A percentile compares a stretch with the other conserved stretches of the same genome.
These are phyloP conservation scores for Xylaria venustula DNA, from an alignment of 495 filamentous ascomycete species.

Conservation along the genomic window DNA sequence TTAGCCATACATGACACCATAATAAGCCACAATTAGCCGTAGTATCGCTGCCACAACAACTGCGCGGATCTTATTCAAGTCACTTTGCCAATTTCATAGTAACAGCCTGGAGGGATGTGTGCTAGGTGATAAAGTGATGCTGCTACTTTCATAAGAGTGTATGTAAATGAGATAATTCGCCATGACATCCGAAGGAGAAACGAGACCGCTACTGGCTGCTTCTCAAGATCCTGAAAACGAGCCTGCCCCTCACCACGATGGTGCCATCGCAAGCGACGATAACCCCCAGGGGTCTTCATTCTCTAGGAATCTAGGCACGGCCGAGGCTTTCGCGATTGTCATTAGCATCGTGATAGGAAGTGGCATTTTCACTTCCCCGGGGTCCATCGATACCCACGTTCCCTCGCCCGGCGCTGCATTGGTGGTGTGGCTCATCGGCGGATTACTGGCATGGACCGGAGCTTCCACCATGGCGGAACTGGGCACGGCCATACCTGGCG, in stretches of 20 bases:
- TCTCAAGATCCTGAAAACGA: conserved; percentile 9
- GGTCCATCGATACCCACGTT: conserved; percentile 55
- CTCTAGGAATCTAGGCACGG: conserved; percentile 44
- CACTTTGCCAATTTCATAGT: not conserved
- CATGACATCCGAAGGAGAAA: conserved; percentile 20
- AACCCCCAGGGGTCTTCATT: conserved; percentile 34
- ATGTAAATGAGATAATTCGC: not conserved
- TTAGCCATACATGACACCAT: conserved; percentile 1
- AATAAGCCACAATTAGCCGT: conserved; percentile 2
- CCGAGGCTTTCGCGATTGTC: conserved; percentile 54
- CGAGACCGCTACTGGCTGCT: conserved; percentile 30
- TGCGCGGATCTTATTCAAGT: not conserved
- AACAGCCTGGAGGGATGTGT: too few relatives aligned
- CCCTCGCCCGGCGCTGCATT: conserved; percentile 53
- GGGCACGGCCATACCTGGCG: conserved; percentile 51
- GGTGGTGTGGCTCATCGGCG: conserved; percentile 52
- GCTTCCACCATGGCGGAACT: conserved; percentile 55
- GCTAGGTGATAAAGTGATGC: not conserved
- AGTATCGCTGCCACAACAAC: not conserved
- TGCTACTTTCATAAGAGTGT: not conserved
- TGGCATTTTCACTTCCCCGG: conserved; percentile 57
- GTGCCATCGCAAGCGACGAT: conserved; percentile 8
- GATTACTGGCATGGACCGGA: conserved; percentile 56
- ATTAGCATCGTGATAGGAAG: conserved; percentile 57
- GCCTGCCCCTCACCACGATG: not conserved